Percentiles rank a stretch among this genome's conserved stretches.
phyloP scores from a whole-genome alignment of 345 rosid genomes.

The Euphorbia pulcherrima region DNA sequence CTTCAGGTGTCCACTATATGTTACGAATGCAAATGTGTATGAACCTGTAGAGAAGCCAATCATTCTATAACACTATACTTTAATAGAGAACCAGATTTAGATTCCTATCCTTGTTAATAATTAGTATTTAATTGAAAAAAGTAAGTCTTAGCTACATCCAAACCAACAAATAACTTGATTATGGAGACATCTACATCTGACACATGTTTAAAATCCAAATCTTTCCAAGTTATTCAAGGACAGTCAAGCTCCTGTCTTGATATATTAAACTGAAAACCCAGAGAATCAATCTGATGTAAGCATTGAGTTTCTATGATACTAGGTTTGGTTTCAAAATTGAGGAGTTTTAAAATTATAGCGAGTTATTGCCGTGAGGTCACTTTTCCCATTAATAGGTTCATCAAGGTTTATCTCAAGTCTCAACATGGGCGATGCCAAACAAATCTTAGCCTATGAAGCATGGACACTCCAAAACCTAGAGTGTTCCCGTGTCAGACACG shows the following conservation, averaged over 20 bases:
- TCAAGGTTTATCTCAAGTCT: not conserved
- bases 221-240: not conserved
- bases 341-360: not conserved
- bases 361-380: not conserved
- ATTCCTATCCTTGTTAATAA: not conserved
- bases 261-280: constrained; percentile 1
- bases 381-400: not conserved
- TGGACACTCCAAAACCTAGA: no score
- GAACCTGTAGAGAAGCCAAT: not conserved
- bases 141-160: not conserved
- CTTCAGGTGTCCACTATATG: not conserved
- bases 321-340: not conserved
- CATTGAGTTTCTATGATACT: not conserved
- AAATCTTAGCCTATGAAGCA: no score
- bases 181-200: not conserved
- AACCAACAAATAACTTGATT: not conserved
- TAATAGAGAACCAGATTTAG: not conserved
- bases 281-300: not conserved
- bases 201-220: not conserved
- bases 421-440: not conserved
- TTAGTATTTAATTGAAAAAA: not conserved
- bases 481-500: no score
- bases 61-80: not conserved
- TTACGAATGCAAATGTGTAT: not conserved
- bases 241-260: constrained; percentile 2